Conservation (phyloP, 2,329 filamentous ascomycete genomes). For the Polychaeton citri region DNA sequence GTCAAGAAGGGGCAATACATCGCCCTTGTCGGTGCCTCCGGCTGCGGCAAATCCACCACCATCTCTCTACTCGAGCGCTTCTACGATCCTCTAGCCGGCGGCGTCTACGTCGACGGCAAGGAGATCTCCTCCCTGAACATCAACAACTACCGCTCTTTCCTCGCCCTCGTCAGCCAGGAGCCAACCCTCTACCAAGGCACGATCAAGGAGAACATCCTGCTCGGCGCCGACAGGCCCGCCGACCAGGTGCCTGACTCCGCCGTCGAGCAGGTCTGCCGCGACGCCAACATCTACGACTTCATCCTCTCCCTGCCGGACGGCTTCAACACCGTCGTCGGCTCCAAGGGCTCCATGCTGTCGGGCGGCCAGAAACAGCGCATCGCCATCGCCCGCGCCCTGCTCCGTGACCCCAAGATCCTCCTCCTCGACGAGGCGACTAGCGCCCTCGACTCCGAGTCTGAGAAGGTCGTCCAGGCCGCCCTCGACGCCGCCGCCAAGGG, state of each 20-base stretch:
- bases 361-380: slow-evolving; percentile 93
- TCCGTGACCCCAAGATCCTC: slow-evolving; percentile 81
- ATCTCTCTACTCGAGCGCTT: slow-evolving; percentile 88
- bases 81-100: slow-evolving; percentile 75
- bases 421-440: slow-evolving; percentile 65
- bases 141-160: slow-evolving; percentile 68
- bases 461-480: slow-evolving; percentile 69
- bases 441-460: slow-evolving; percentile 58
- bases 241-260: slow-evolving; percentile 41
- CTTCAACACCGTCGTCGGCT: slow-evolving; percentile 47
- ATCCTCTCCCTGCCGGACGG: slow-evolving; percentile 63
- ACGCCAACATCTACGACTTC: slow-evolving; percentile 88
- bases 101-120: slow-evolving; percentile 67
- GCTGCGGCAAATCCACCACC: slow-evolving; percentile 88
- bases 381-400: slow-evolving; percentile 78
- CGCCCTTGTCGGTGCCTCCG: slow-evolving; percentile 84
- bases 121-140: slow-evolving; percentile 73
- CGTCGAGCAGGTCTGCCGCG: slow-evolving; percentile 59
- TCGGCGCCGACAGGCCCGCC: slow-evolving; percentile 48
- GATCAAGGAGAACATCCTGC: slow-evolving; percentile 77
- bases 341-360: slow-evolving; percentile 70
- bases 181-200: slow-evolving; percentile 90
- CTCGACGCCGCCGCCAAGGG: slow-evolving; percentile 72
- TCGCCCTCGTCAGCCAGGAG: slow-evolving; percentile 87
- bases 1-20: slow-evolving; percentile 71